A percentile compares a stretch with the other conserved stretches of the same genome.
phyloP scores from a whole-genome alignment of 1,284 basidiomycete genomes.

The Apiotrichum laibachii region DNA sequence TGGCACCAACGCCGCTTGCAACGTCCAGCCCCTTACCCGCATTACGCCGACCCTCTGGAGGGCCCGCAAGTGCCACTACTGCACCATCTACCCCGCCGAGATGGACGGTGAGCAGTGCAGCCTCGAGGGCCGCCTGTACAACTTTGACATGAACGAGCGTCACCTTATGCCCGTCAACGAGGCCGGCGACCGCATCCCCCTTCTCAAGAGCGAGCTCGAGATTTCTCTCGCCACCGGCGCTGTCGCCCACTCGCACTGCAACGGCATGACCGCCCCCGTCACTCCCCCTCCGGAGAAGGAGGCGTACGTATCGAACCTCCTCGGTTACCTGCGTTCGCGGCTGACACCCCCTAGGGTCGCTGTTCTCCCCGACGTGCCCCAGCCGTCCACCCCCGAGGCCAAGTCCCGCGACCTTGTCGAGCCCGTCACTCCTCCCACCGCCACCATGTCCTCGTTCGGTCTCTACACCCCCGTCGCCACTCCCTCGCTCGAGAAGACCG shows the following conservation, averaged over 20 bases:
- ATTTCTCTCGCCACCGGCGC: background rate
- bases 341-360: conserved; percentile 1
- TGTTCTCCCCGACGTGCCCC: background rate
- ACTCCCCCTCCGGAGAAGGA: conserved; percentile 4
- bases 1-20: conserved; percentile 10
- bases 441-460: conserved; percentile 1
- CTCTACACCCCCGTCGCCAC: conserved; percentile 5
- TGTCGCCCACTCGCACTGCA: background rate
- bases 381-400: background rate
- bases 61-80: conserved; percentile 12
- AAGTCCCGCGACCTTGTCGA: background rate
- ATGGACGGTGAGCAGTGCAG: conserved; percentile 10
- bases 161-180: conserved; percentile 4
- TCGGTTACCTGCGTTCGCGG: too few species aligned
- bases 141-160: conserved; percentile 3
- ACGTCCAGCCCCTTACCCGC: conserved; percentile 11
- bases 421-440: background rate
- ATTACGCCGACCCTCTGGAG: conserved; percentile 8
- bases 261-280: background rate
- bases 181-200: conserved; percentile 1
- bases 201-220: background rate
- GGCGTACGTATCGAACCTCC: background rate
- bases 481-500: background rate
- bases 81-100: conserved; percentile 11
- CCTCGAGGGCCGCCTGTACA: conserved; percentile 10